A percentile compares a stretch with the other conserved stretches of the same genome.
phyloP scores from a whole-genome alignment of 257 asterid species.

The Jasminum sambac region DNA sequence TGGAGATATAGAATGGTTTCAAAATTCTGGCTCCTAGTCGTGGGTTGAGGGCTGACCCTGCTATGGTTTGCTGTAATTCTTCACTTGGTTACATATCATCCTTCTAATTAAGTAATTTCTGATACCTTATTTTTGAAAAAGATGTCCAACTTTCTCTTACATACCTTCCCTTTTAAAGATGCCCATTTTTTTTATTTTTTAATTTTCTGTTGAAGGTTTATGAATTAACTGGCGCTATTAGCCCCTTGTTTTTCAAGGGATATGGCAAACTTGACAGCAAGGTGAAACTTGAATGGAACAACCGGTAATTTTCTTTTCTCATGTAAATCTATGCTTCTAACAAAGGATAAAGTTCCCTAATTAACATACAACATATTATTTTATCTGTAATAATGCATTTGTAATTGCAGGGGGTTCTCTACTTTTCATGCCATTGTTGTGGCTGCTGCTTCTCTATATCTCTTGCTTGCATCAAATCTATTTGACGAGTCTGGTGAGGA shows the following conservation, averaged over 20 bases:
- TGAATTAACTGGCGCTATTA: conserved; percentile 73
- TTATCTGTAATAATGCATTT: conserved; percentile 4
- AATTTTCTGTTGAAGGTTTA: conserved; percentile 72
- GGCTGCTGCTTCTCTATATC: conserved; percentile 67
- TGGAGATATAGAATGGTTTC: neutral
- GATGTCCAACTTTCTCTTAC: too few relatives aligned
- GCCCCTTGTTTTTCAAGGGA: conserved; percentile 56
- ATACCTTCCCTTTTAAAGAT: conserved; percentile 23
- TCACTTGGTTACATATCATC: neutral
- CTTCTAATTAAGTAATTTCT: conserved; percentile 23
- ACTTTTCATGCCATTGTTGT: conserved; percentile 81
- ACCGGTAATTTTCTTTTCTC: conserved; percentile 52
- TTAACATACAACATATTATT: conserved; percentile 5
- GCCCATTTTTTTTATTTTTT: conserved; percentile 39
- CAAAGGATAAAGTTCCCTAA: neutral
- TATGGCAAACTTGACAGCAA: conserved; percentile 64
- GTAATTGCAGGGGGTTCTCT: conserved; percentile 75
- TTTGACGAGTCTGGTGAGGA: conserved; percentile 52
- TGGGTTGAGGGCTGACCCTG: neutral
- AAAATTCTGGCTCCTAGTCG: neutral
- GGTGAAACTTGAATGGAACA: conserved; percentile 86
- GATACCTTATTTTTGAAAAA: conserved; percentile 19
- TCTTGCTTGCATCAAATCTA: conserved; percentile 63
- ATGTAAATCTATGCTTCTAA: conserved; percentile 11
- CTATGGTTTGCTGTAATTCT: neutral